phyloP scores from a whole-genome alignment of 345 rosid genomes.

The Aquilaria malaccensis region DNA sequence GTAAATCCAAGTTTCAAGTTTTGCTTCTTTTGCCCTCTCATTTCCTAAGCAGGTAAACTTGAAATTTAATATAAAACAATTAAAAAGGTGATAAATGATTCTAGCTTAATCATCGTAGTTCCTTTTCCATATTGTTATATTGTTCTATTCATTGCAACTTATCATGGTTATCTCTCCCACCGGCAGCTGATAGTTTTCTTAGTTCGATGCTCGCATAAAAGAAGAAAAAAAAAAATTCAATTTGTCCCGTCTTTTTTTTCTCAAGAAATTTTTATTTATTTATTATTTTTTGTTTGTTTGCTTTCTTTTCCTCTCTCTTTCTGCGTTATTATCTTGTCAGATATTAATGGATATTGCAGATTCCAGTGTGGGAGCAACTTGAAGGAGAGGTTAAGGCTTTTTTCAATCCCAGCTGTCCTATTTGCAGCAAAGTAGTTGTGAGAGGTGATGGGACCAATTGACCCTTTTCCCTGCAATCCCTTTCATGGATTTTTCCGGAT shows the following conservation, averaged over 20 bases:
- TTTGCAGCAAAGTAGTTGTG: slow-evolving; percentile 30
- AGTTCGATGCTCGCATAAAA: slow-evolving; percentile 3
- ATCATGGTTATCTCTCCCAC: slow-evolving; percentile 11
- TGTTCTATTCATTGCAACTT: slow-evolving; percentile 2
- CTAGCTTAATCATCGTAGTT: too few relatives aligned
- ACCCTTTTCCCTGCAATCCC: slow-evolving; percentile 22
- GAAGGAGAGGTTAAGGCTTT: slow-evolving; percentile 11
- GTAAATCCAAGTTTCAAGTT: background rate
- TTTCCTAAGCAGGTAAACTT: background rate
- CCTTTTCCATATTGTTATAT: too few relatives aligned
- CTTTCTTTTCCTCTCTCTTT: background rate
- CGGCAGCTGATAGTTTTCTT: slow-evolving; percentile 6
- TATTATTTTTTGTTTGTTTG: too few relatives aligned
- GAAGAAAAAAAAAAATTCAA: background rate
- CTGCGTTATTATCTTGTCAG: slow-evolving; percentile 28
- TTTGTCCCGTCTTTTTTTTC: background rate
- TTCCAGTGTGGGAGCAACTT: slow-evolving; percentile 27
- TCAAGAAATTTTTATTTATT: background rate
- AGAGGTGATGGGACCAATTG: slow-evolving; percentile 41
- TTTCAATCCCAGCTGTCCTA: slow-evolving; percentile 35
- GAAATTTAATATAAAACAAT: background rate
- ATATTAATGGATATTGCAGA: slow-evolving; percentile 36
- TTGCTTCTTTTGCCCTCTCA: slow-evolving; percentile 1
- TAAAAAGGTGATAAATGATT: too few relatives aligned
- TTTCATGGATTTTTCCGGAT: slow-evolving; percentile 34